Percentiles rank a stretch among this genome's conserved stretches.
phyloP scores from a whole-genome alignment of 345 rosid genomes.

The sweet orange (Citrus sinensis) region DVS_A1.0 CM039169.1:28861501-28862000 shows the following conservation, averaged over 20 bases:
- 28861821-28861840: constrained; percentile 93
- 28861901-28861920: constrained; percentile 68
- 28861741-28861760: constrained; percentile 38
- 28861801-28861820: constrained; percentile 89
- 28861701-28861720: constrained; percentile 24
- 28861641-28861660: constrained; percentile 42
- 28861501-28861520: constrained; percentile 28
- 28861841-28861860: constrained; percentile 78
- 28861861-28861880: constrained; percentile 85
- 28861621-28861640: constrained; percentile 61
- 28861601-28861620: neutral
- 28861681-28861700: constrained; percentile 46
- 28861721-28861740: constrained; percentile 46
- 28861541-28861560: constrained; percentile 3
- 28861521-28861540: constrained; percentile 10
- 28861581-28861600: neutral
- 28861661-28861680: constrained; percentile 35
- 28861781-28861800: constrained; percentile 92
- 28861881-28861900: constrained; percentile 90
- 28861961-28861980: constrained; percentile 90
- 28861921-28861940: constrained; percentile 58
- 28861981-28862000: constrained; percentile 87
- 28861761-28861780: constrained; percentile 65
- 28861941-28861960: constrained; percentile 65
- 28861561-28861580: no score